Base-by-base conservation (phyloP, 2,329 filamentous ascomycete genomes). In the Trichoderma breve region DNA sequence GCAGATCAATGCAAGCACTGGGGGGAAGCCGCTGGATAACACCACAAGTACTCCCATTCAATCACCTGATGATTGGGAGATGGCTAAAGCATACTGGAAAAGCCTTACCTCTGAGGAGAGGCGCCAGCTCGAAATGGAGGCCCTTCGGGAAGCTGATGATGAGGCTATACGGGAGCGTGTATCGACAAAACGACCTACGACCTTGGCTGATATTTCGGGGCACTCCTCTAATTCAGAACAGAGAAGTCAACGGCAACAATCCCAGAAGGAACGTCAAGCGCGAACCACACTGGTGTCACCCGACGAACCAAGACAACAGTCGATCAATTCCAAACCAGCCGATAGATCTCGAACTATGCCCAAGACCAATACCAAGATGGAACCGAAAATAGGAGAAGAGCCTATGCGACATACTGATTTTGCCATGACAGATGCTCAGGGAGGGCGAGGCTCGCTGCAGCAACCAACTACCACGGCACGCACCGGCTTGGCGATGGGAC, bases 1-100 rank as follows among this genome's bases (percentile, higher is more conserved):
- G 6, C 36, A 15, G 3, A 21, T 53, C 8, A 26, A 21, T 47
- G 3, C 36, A 51, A 69, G 6, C 14, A 30, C 51, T 14, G 28
- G 43, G n/a, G 51, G 6, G 8, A n/a, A 58, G 11, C 18, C n/a
- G 51, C 61, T 6, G 12, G 71, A 71, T 28, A n/a, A 53, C 9
- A 53, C 12, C 14, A n/a, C 21, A 4, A 7, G 18, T 47, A 8
- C 36, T 11, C 34, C 73, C 8, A 39, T 67, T 6, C 58, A 71
- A 24, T 72, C 73, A 5, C 74, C 76, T 3, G 82, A 85, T 73
- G 88, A 91, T 70, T 94, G 92, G 92, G 88, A 90, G 73, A 85
- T 87, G 68, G 88, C 90, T 18, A 92, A 91, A 76, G 83, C 87
- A 0, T 93, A 91, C 76, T 94, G 92, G 92, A 89, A 86, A 73